These are phyloP conservation scores for Brasenia schreberi DNA, from an alignment of 164 flowering plant species.

Conservation along the genomic window DNA sequence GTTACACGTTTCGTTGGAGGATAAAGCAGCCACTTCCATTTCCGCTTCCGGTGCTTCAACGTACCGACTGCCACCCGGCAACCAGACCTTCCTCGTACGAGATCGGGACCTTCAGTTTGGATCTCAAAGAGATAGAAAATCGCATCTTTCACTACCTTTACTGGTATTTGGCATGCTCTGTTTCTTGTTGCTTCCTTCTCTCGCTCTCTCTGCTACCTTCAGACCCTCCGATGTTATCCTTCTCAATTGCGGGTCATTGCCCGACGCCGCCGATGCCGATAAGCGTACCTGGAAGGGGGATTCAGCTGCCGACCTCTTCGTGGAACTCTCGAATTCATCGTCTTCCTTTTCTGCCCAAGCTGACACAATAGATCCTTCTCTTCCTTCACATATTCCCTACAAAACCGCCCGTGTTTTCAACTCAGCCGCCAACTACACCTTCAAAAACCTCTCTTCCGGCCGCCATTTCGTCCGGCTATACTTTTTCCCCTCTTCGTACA, in stretches of 20 bases:
- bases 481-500: conserved; percentile 64
- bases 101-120: no score
- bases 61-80: no score
- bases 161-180: not conserved
- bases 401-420: conserved; percentile 52
- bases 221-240: conserved; percentile 4
- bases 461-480: conserved; percentile 45
- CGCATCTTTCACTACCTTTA: not conserved
- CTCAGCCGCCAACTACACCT: conserved; percentile 24
- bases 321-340: conserved; percentile 7
- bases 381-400: conserved; percentile 58
- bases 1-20: no score
- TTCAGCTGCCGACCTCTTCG: conserved; percentile 23
- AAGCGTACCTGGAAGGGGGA: conserved; percentile 33
- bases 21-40: no score
- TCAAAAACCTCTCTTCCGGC: conserved; percentile 14
- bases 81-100: no score
- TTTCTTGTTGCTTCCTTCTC: not conserved
- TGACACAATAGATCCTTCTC: conserved; percentile 31
- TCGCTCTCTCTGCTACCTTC: not conserved
- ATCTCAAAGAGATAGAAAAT: not conserved
- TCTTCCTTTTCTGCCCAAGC: conserved; percentile 20
- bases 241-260: conserved; percentile 31
- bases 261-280: conserved; percentile 24
- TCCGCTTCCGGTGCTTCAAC: no score